These are phyloP conservation scores for Aspergillus ostianus DNA, from an alignment of 495 filamentous ascomycete genomes.

Conservation along the genomic window DNA sequence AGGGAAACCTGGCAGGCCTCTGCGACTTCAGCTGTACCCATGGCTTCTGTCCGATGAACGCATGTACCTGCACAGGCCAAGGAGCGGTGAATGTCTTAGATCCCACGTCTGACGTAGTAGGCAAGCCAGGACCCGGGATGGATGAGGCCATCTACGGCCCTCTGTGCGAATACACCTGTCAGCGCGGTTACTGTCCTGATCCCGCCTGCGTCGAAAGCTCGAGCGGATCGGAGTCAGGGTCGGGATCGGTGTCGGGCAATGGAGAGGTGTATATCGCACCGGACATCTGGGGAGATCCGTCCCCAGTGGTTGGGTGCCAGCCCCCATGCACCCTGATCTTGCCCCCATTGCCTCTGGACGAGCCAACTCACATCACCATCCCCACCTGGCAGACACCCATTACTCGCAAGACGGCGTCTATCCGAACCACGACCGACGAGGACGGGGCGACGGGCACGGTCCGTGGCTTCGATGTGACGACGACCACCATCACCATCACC, in stretches of 20 bases:
- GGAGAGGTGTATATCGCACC: conserved; percentile 18
- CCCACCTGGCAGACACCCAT: conserved; percentile 12
- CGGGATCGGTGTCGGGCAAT: not conserved
- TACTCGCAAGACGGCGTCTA: not conserved
- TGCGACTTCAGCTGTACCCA: conserved; percentile 16
- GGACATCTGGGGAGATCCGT: conserved; percentile 8
- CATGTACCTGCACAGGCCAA: conserved; percentile 12
- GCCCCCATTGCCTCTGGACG: conserved; percentile 16
- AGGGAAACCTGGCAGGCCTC: conserved; percentile 12
- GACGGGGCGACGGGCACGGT: not conserved
- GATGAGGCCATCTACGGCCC: conserved; percentile 1
- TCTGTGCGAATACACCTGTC: conserved; percentile 9
- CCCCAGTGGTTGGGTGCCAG: conserved; percentile 13
- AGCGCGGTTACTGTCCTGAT: conserved; percentile 8
- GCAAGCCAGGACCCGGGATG: not conserved
- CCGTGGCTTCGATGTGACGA: not conserved
- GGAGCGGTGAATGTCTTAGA: conserved; percentile 8
- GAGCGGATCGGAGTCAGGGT: not conserved
- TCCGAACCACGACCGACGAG: not conserved
- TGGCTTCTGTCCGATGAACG: conserved; percentile 18
- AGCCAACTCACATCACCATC: conserved; percentile 15
- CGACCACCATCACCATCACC: not conserved
- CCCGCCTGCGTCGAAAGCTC: not conserved
- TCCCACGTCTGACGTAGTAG: not conserved
- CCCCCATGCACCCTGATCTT: conserved; percentile 23